A percentile compares a stretch with the other conserved stretches of the same genome.
Conservation (phyloP, 139 green algal species). For the Closterium sp. region DNA sequence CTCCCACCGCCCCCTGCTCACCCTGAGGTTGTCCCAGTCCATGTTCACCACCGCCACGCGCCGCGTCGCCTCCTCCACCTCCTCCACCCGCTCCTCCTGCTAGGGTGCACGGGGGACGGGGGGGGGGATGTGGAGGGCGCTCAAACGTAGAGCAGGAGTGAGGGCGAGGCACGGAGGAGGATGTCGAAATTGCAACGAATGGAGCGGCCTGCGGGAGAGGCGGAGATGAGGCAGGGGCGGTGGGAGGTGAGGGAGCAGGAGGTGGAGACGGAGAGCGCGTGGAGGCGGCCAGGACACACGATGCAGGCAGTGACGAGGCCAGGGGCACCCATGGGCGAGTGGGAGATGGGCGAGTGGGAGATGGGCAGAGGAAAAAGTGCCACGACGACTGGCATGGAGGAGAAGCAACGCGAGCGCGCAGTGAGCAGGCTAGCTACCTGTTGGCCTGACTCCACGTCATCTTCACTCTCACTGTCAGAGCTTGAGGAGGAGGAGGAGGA, state of each 20-base stretch:
- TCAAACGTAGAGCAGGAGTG: too few species aligned
- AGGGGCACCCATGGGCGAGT: too few species aligned
- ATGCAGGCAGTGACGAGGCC: too few species aligned
- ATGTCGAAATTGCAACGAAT: too few species aligned
- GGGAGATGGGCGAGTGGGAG: not conserved
- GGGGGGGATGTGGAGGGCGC: too few species aligned
- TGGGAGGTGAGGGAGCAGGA: not conserved
- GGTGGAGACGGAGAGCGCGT: not conserved
- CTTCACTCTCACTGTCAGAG: slow-evolving; percentile 14
- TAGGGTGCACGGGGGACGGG: not conserved
- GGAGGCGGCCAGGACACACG: too few species aligned
- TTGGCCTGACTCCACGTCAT: slow-evolving; percentile 13
- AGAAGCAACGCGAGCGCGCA: too few species aligned
- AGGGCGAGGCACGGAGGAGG: too few species aligned
- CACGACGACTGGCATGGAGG: too few species aligned
- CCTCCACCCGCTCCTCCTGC: slow-evolving; percentile 40
- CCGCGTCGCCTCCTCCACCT: slow-evolving; percentile 39
- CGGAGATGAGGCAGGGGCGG: not conserved
- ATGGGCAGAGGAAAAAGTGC: not conserved
- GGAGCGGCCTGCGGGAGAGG: not conserved
- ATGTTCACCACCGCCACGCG: slow-evolving; percentile 85
- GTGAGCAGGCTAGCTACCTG: not conserved
- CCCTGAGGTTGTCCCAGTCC: slow-evolving; percentile 81
- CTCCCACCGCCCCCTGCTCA: not conserved
- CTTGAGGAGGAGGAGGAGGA: not conserved